Evolutionary conservation across 2,329 filamentous ascomycete genomes (phyloP), one percentile per base, ranked within the genome.

Genomic region (Trichoderma gracile): DNA sequence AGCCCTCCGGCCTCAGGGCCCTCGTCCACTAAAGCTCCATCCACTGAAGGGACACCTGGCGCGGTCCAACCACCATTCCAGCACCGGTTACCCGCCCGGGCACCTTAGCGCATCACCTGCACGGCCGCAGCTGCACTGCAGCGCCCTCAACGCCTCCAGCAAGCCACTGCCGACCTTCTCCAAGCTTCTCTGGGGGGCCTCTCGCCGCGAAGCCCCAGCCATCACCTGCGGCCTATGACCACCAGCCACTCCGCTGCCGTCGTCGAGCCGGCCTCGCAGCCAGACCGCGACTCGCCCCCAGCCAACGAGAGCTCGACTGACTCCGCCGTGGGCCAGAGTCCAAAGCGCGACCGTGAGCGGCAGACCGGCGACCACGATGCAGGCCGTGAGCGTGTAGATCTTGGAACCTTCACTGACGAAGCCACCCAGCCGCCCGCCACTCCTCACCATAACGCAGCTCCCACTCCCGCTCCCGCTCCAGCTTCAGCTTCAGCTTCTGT

Each of bases 181-280:
- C 49, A 52, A 52, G 27, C 49, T 52, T 52, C 49, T 52, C 49
- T 52, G 49, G 49, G 63, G 63, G 49, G 63, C 33, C 33, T 38
- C 33, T 38, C 33, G 63, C 49, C 54, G 63, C 33, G 33, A 40
- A 46, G 43, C 27, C 49, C 64, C 52, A 47, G 50, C 52, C 15
- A 49, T 53, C 52, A 40, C 46, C 42, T 47, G 56, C 52, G 43
- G 40, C 57, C 62, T 60, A 68, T 68, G 66, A 66, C 66, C 62
- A 58, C 66, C 62, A 65, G 66, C 65, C 61, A 65, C 47, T 56
- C 66, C 54, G 40, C 65, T 63, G 65, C 57, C 52, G 64, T 58
- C 40, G 40, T 62, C 59, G 56, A 46, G n/a, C 42, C 50, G 43
- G 40, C 50, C n/a, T 49, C 56, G 55, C 56, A 54, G 45, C 47